These are phyloP conservation scores for Iris pallida DNA, from an alignment of 116 monocot species.

Conservation along the genomic window DNA sequence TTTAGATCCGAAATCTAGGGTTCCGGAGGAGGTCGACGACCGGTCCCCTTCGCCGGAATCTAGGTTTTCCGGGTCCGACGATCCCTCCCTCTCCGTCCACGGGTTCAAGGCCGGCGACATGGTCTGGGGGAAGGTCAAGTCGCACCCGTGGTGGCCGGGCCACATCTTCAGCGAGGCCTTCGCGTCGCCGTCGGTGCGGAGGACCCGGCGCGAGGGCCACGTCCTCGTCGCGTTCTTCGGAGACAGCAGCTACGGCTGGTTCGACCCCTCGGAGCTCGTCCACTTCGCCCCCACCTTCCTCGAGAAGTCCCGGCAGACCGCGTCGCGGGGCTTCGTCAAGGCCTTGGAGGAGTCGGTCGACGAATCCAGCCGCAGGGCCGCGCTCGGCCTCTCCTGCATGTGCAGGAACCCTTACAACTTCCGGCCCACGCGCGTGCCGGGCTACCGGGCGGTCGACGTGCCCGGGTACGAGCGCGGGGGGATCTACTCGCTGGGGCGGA, in stretches of 20 bases:
- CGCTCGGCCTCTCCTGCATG: constrained; percentile 24
- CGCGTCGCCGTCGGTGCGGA: constrained; percentile 10
- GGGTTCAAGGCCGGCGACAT: constrained; percentile 31
- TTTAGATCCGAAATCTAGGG: not conserved
- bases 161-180: constrained; percentile 30
- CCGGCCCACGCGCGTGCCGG: constrained; percentile 2
- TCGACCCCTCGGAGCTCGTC: constrained; percentile 29
- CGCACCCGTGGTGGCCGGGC: constrained; percentile 48
- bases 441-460: constrained; percentile 21
- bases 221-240: constrained; percentile 41
- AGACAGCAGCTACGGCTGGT: constrained; percentile 45
- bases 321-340: constrained; percentile 3
- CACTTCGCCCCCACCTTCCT: constrained; percentile 22
- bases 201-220: constrained; percentile 10
- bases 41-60: not conserved
- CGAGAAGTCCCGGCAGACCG: constrained; percentile 15
- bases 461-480: constrained; percentile 21
- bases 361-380: constrained; percentile 20
- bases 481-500: constrained; percentile 19
- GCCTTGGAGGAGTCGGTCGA: constrained; percentile 31
- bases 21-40: no score
- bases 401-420: constrained; percentile 19
- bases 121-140: constrained; percentile 53
- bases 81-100: not conserved
- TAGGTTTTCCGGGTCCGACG: not conserved